Evolutionary conservation across 129 eudicot species (phyloP).

Genomic region (Saussurea involucrata): DNA sequence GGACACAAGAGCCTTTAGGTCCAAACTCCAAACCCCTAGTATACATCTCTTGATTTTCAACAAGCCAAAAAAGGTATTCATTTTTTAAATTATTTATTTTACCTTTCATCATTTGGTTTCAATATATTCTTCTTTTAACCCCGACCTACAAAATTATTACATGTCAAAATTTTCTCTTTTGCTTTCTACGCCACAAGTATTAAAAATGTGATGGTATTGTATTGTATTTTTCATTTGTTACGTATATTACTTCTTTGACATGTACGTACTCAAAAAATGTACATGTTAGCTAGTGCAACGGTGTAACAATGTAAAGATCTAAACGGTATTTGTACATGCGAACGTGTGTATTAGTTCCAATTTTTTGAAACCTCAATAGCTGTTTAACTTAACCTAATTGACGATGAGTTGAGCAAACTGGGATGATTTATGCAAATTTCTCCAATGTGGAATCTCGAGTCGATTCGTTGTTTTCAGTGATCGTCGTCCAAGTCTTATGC

Average conservation of each 20-base stretch:
- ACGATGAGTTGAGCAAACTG: neutral
- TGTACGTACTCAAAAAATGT: neutral
- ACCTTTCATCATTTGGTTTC: slow-evolving; percentile 16
- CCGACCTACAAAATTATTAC: slow-evolving; percentile 6
- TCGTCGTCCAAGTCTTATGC: neutral
- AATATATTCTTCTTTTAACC: slow-evolving; percentile 14
- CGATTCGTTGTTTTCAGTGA: neutral
- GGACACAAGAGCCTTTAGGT: slow-evolving; percentile 31
- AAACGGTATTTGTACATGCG: neutral
- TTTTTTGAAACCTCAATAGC: too few relatives aligned
- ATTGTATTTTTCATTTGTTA: neutral
- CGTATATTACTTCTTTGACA: neutral
- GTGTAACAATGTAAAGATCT: neutral
- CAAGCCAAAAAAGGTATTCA: neutral
- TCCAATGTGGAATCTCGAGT: neutral
- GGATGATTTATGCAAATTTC: neutral
- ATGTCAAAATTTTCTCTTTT: slow-evolving; percentile 7
- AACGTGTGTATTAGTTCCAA: neutral
- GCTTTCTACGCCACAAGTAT: neutral
- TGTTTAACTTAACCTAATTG: too few relatives aligned
- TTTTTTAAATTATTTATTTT: neutral
- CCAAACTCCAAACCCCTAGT: slow-evolving; percentile 12
- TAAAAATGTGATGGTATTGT: neutral
- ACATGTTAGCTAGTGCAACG: neutral
- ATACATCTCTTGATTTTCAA: slow-evolving; percentile 8